Evolutionary conservation across 2,329 filamentous ascomycete genomes (phyloP), one percentile per base, ranked within the genome.

Genomic region (Tricladium varicosporioides): DNA sequence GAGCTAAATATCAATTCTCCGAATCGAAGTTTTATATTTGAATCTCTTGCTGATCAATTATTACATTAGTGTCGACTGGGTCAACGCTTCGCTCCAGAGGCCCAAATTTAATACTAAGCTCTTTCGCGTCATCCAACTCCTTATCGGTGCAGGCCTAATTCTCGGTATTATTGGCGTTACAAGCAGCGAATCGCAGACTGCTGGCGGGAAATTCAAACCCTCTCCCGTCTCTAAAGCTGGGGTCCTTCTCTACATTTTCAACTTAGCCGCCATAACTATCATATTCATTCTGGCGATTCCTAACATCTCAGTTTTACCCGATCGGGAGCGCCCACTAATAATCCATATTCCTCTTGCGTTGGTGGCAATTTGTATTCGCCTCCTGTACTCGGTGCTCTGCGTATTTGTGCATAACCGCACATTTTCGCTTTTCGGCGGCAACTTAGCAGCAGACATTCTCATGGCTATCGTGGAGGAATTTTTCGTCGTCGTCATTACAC

Each of bases 401-500:
- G 46, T 60, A 36, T 70, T 69, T 52, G 47, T 49, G 32, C 45
- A 48, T 27, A 31, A 44, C 14, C 44, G 16, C 45, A 54, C 56
- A 1, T 71, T 70, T 59, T 62, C 56, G 11, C 53, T 63, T 9
- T 33, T 61, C 13, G 45, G 52, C 4, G 66, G 66, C 4, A 65
- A 63, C 49, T 51, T 61, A 13, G 64, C 64, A 8, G 61, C 67
- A 9, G 55, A 64, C 42, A 53, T 69, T n/a, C 60, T 65, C 31
- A 70, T 70, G 69, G 59, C 62, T 40, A 52, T 69, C 5, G 27
- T 69, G 9, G 65, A 68, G 47, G 69, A 70, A 54, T 62, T 70
- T 27, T 19, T 66, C 14, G 62, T 69, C 8, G 64, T 68, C 40
- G 46, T 68, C 22, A 63, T 54, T 27, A 53, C 64, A 51, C 57